Evolutionary conservation across 495 filamentous ascomycete species (phyloP), one percentile per base, ranked within the genome.

Genomic region (Aspergillus funiculosus): DNA sequence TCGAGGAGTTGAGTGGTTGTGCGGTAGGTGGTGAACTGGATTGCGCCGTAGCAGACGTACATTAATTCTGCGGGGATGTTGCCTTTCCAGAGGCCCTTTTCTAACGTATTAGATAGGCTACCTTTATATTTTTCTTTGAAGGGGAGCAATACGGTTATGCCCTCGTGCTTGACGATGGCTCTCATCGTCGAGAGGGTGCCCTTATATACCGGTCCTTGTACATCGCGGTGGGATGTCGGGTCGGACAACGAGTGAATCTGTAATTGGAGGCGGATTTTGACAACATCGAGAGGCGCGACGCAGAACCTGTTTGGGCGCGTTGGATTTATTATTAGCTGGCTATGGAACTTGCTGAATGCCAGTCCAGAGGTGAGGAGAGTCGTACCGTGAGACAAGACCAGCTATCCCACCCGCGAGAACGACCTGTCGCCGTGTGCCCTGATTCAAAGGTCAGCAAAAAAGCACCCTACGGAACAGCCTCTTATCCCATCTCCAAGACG

Each of bases 261-360:
- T 27, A 95, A 77, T 59, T 95, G 89, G 35, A 95, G 81, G n/a
- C 89, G 84, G 67, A 95, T 95, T 73, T 96, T 96, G 68, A 94
- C 80, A 48, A 96, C 89, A 64, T 96, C 89, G 42, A 96, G 83
- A 43, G 89, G 89, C 39, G 89, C 89, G 63, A 94, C 82, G 56
- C 88, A 81, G 73, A 95, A 96, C 54, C 85, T 88, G 10, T 31
- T 22, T n/a, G n/a, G n/a, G n/a, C n/a, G 22, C 8, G 10, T 44
- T 29, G 15, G 5, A 9, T 13, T 18, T 48, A 32, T n/a, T 15
- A 38, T 39, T 38, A 15, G 27, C 11, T 41, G 14, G 29, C 21
- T 29, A n/a, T n/a, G n/a, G n/a, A n/a, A n/a, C n/a, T n/a, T n/a
- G n/a, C n/a, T n/a, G n/a, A n/a, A n/a, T n/a, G n/a, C n/a, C n/a